A percentile compares a stretch with the other conserved stretches of the same genome.
Evolutionary conservation across 2,329 filamentous ascomycete genomes (phyloP).

Genomic region (Calonectria fujianensis): DNA sequence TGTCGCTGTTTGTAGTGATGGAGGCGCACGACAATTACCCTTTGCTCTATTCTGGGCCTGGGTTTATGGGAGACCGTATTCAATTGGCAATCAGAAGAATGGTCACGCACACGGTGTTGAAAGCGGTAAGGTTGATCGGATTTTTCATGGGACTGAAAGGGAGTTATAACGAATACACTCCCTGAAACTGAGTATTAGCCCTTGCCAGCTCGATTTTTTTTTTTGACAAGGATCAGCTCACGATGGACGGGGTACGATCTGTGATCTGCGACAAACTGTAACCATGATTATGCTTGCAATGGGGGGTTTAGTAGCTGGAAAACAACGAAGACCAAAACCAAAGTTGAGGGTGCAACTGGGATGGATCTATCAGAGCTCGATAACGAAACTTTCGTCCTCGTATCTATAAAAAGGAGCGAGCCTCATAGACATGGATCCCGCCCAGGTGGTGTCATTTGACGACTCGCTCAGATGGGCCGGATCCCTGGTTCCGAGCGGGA

Average conservation of each 20-base stretch:
- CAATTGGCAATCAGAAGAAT: constrained; percentile 32
- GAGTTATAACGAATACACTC: constrained; percentile 29
- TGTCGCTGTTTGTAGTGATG: constrained; percentile 47
- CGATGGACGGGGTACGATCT: constrained; percentile 18
- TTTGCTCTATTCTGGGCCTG: constrained; percentile 46
- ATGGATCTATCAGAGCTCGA: no score
- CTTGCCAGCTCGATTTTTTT: neutral
- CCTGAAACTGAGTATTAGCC: constrained; percentile 13
- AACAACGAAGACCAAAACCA: neutral
- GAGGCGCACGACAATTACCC: constrained; percentile 50
- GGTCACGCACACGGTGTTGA: constrained; percentile 38
- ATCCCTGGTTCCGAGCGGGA: constrained; percentile 31
- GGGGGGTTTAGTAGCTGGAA: neutral
- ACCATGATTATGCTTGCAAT: constrained; percentile 8
- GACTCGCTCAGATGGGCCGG: constrained; percentile 31
- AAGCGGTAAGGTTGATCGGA: constrained; percentile 1
- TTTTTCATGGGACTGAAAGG: constrained; percentile 31
- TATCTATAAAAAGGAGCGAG: constrained; percentile 24
- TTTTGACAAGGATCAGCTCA: constrained; percentile 22
- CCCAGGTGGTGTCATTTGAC: constrained; percentile 20
- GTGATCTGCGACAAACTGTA: constrained; percentile 11
- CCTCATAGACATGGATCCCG: constrained; percentile 1
- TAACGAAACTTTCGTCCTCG: neutral
- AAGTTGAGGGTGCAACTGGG: neutral
- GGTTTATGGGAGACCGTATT: constrained; percentile 35